These are phyloP conservation scores for Eremochloa ophiuroides DNA, from an alignment of 176 grass and related monocot species.

Conservation along the genomic window DNA sequence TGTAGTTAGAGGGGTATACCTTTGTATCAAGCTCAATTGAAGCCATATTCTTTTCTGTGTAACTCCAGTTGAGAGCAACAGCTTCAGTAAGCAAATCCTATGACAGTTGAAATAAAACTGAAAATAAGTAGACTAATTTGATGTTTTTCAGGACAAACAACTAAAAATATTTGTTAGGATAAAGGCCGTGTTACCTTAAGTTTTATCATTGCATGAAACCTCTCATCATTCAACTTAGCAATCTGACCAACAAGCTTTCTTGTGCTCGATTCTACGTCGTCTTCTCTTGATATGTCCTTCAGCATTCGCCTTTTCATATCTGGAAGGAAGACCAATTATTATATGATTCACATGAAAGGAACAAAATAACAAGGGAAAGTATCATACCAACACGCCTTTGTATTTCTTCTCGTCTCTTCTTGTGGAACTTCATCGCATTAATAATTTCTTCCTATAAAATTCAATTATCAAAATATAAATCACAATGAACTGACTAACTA, in stretches of 20 bases:
- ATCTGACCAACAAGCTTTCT: conserved; percentile 63
- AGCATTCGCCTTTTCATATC: conserved; percentile 46
- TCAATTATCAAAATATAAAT: conserved; percentile 5
- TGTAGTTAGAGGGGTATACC: conserved; percentile 39
- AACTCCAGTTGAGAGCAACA: conserved; percentile 79
- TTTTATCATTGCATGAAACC: conserved; percentile 51
- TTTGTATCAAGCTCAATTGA: conserved; percentile 69
- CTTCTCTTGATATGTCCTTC: conserved; percentile 66
- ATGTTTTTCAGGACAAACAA: not conserved
- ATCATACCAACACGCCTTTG: conserved; percentile 59
- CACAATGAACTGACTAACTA: not conserved
- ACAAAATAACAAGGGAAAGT: conserved; percentile 13
- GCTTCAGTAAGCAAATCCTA: conserved; percentile 72
- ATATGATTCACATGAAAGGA: conserved; percentile 18
- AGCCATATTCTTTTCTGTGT: conserved; percentile 60
- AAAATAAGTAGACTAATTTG: not conserved
- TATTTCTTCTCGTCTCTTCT: conserved; percentile 47
- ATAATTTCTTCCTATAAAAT: conserved; percentile 63
- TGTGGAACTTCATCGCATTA: conserved; percentile 45
- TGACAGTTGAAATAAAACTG: conserved; percentile 15
- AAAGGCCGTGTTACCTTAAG: conserved; percentile 55
- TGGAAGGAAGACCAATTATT: conserved; percentile 22
- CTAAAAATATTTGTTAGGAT: not conserved
- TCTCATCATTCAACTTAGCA: conserved; percentile 58
- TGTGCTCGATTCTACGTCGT: conserved; percentile 64